A percentile compares a stretch with the other conserved stretches of the same genome.
phyloP scores from a whole-genome alignment of 257 asterid genomes.

The Solanum tarijense region DNA sequence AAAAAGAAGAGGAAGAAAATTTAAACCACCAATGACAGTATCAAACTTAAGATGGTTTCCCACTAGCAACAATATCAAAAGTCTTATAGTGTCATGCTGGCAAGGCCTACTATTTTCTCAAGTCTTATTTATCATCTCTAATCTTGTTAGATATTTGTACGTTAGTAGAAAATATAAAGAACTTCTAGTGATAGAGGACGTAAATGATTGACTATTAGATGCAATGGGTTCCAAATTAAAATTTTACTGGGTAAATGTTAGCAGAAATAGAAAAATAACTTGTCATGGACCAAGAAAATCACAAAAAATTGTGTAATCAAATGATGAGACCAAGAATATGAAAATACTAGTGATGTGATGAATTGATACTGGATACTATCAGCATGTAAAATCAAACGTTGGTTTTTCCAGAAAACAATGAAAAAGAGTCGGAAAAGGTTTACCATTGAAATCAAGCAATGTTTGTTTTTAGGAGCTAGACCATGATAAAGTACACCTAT shows the following conservation, averaged over 20 bases:
- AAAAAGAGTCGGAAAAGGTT: constrained; percentile 7
- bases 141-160: neutral
- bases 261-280: neutral
- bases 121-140: neutral
- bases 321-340: neutral
- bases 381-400: neutral
- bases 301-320: neutral
- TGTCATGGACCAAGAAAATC: neutral
- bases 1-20: neutral
- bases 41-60: neutral
- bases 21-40: neutral
- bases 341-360: neutral
- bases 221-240: neutral
- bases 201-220: neutral
- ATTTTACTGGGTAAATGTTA: neutral
- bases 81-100: neutral
- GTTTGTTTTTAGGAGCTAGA: constrained; percentile 73
- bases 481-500: constrained; percentile 77
- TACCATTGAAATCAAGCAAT: constrained; percentile 87
- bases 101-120: neutral
- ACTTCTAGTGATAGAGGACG: neutral
- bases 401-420: neutral
- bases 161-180: neutral
- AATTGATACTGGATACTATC: neutral
- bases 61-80: neutral